Base-by-base conservation (phyloP, 306 rosid genomes). In the Sindora glabra region DNA sequence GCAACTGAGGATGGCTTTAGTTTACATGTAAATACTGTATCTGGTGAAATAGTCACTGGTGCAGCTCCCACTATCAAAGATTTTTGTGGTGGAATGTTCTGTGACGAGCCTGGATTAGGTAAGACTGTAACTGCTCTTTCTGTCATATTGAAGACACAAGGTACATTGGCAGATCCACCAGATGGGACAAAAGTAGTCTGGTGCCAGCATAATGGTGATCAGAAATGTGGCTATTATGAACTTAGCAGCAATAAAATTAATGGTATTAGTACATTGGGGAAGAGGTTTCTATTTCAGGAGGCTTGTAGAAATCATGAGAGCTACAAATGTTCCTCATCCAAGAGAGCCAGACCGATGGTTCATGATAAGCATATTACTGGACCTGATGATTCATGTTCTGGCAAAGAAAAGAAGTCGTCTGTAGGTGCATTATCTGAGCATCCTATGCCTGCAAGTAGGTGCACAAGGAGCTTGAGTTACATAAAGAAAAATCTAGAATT, bases 101-200 rank as follows among this genome's bases (percentile, higher is more conserved):
- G 98, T 67, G 98, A 92, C 48, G 98, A 92, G 68, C 98, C 98
- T 45, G 96, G 98, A 65, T 77, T 92, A 81, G 98, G 98, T 42
- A 92, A 92, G 90, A 92, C 98, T 27, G 87, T 92, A 66, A 92
- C 96, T 21, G 82, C 95, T 45, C 90, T 92, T 51, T 83, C 98
- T 52, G 94, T 92, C 45, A 82, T 88, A 64, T 47, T 85, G 70
- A 92, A 92, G 86, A 81, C 96, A 8, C 94, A 71, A 44, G 94
- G 96, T 65, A 80, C 77, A 10, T 68, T 81, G 73, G 89, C 94
- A 50, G 79, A 80, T 22, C 89, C 95, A 14, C 96, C 95, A 37
- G 79, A 74, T 59, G 88, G 85, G 71, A 73, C 78, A 51, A 74
- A 69, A 48, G 74, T 86, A 55, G 73, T 74, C 55, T 86, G 95